Evolutionary conservation across 768 basidiomycete species (phyloP).

Genomic region (Termitomyces sp.): DNA sequence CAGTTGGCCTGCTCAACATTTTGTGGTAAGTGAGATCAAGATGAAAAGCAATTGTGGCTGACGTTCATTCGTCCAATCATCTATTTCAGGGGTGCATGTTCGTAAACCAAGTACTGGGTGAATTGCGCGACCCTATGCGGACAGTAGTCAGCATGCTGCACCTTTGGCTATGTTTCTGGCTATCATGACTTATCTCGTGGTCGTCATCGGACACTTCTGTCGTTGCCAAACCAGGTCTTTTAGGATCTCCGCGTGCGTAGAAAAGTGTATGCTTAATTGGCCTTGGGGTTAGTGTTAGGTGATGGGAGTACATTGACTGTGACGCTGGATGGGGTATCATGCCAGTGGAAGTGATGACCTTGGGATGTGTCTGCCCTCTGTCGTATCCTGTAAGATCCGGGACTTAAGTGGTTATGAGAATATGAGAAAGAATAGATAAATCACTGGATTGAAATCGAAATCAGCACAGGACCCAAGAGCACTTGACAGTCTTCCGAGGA

Average conservation of each 20-base stretch:
- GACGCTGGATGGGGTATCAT: too few relatives aligned
- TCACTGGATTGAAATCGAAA: too few relatives aligned
- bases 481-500: too few relatives aligned
- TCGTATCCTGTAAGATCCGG: too few relatives aligned
- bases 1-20: constrained; percentile 61
- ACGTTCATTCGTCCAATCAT: constrained; percentile 25
- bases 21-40: constrained; percentile 47
- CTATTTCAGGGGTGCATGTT: constrained; percentile 71
- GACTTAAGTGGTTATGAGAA: too few relatives aligned
- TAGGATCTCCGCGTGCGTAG: constrained; percentile 64
- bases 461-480: too few relatives aligned
- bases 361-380: too few relatives aligned
- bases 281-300: too few relatives aligned
- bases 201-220: constrained; percentile 72
- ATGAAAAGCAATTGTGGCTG: neutral
- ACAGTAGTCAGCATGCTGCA: constrained; percentile 68
- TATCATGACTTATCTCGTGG: constrained; percentile 52
- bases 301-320: too few relatives aligned
- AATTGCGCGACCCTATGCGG: constrained; percentile 61
- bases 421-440: too few relatives aligned
- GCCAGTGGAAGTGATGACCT: too few relatives aligned
- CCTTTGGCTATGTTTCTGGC: constrained; percentile 60
- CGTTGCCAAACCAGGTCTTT: constrained; percentile 62
- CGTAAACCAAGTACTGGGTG: constrained; percentile 69
- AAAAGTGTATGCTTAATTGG: too few relatives aligned